These are phyloP conservation scores for Stephanodiscus triporus DNA, from an alignment of 108 stramenopile genomes.

Conservation along the genomic window DNA sequence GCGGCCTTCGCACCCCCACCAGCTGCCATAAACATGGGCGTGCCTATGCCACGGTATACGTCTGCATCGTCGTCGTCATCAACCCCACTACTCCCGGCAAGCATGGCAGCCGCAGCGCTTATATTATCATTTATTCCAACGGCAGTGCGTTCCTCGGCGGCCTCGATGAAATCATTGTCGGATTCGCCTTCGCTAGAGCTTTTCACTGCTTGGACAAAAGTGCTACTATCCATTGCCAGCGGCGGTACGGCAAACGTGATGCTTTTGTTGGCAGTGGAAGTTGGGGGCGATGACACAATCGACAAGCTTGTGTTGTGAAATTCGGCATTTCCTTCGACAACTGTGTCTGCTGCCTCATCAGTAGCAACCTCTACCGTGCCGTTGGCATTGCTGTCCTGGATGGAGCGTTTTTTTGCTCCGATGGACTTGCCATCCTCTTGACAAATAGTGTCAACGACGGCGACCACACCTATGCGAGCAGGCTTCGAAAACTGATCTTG, in stretches of 20 bases:
- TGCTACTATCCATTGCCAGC: conserved; percentile 27
- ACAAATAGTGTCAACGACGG: background rate
- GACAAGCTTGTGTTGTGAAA: conserved; percentile 14
- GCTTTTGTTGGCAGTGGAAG: background rate
- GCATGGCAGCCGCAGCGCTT: conserved; percentile 73
- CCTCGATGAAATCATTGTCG: conserved; percentile 65
- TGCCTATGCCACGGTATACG: conserved; percentile 29
- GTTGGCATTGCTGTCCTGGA: no score
- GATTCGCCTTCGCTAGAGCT: conserved; percentile 55
- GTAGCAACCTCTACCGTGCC: background rate
- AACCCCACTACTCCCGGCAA: conserved; percentile 56
- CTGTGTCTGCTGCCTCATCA: conserved; percentile 15
- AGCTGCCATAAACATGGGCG: conserved; percentile 33
- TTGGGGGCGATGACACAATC: conserved; percentile 6
- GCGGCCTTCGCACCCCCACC: conserved; percentile 52
- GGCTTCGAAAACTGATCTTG: conserved; percentile 63
- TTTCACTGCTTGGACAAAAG: conserved; percentile 46
- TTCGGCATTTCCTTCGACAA: conserved; percentile 20
- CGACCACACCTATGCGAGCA: conserved; percentile 54
- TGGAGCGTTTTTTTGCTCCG: background rate
- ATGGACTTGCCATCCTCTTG: background rate
- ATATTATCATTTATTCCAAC: conserved; percentile 88
- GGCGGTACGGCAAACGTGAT: conserved; percentile 1
- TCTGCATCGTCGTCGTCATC: conserved; percentile 40
- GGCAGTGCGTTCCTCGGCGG: conserved; percentile 78